Base-by-base conservation (phyloP, 768 basidiomycete genomes). In the Suillus variegatus region DNA sequence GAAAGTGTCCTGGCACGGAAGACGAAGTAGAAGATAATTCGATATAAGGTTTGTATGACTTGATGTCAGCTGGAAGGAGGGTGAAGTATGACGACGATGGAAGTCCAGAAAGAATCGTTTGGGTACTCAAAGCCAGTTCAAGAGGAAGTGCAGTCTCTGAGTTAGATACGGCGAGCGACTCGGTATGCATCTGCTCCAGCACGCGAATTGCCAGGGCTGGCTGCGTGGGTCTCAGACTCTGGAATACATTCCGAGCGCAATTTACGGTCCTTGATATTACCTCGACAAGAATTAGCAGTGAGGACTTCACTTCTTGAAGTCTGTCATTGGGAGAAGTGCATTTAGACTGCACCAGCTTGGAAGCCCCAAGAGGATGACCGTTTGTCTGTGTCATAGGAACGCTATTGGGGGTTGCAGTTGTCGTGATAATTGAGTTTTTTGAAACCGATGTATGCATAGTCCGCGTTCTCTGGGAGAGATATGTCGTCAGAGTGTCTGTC, bases 41-140 rank as follows among this genome's bases (percentile, higher is more conserved):
- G 66, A 97, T 85, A 74, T 93, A 96, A 10, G 95, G 95, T 70
- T 89, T 92, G 76, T 95, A 97, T 6, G 85, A 83, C 68, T 84
- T 85, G 66, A 98, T 84, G 65, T 81, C 84, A 1, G 81, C 72
- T 0, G 95, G 94, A 0, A 98, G 84, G 62, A 93, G 83, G 18
- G 88, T 84, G 66, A 95, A 87, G 68, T 95, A 92, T 32, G 91
- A 87, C 0, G 94, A 91, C 0, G 95, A 95, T 0, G 94, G 94
- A 28, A 97, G 83, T 10, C 83, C 82, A 32, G 83, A 79, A 22
- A 98, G 82, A 35, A 97, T 78, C 1, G 82, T 75, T 54, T 88
- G 84, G 0, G 93, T 93, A 6, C 88, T 88, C 47, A 95, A 77
- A 51, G 80, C 81, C 9, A 89, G 82, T 68, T 86, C 88, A 32